These are phyloP conservation scores for Diaporthe sp. DNA, from an alignment of 2,329 filamentous ascomycete genomes.

Conservation along the genomic window DNA sequence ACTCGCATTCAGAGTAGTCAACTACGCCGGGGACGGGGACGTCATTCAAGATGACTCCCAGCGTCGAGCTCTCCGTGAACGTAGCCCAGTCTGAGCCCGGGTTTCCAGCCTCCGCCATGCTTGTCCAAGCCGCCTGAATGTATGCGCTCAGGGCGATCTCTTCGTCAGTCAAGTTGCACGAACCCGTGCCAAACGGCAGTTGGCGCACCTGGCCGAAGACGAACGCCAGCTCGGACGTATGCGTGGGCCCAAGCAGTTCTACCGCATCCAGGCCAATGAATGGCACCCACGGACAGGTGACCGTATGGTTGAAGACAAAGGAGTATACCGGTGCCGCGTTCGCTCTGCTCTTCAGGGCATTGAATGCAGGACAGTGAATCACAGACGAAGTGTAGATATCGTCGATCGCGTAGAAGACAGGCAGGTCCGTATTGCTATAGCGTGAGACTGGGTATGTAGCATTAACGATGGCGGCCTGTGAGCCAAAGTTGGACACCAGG, in stretches of 20 bases:
- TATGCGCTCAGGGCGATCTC: constrained; percentile 1
- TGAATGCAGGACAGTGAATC: background rate
- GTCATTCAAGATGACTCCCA: background rate
- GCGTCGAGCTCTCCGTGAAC: background rate
- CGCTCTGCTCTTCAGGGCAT: background rate
- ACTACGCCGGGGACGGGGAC: background rate
- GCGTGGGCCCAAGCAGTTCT: constrained; percentile 42
- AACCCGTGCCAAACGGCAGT: constrained; percentile 37
- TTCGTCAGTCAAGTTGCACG: background rate
- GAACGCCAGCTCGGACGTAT: constrained; percentile 47
- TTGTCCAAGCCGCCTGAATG: constrained; percentile 14
- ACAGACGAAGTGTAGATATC: background rate
- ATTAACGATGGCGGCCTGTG: background rate
- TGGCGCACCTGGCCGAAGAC: constrained; percentile 44
- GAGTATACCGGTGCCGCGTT: constrained; percentile 1
- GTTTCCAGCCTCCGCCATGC: constrained; percentile 4
- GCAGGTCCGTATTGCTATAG: background rate
- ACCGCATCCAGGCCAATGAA: constrained; percentile 25
- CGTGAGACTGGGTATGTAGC: background rate
- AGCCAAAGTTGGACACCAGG: constrained; percentile 33
- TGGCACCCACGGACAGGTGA: background rate
- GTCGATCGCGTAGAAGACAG: background rate
- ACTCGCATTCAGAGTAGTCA: background rate
- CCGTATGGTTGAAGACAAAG: background rate
- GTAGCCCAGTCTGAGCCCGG: background rate